Conservation (phyloP, 768 basidiomycete species). For the Leucocoprinus sp. region DNA sequence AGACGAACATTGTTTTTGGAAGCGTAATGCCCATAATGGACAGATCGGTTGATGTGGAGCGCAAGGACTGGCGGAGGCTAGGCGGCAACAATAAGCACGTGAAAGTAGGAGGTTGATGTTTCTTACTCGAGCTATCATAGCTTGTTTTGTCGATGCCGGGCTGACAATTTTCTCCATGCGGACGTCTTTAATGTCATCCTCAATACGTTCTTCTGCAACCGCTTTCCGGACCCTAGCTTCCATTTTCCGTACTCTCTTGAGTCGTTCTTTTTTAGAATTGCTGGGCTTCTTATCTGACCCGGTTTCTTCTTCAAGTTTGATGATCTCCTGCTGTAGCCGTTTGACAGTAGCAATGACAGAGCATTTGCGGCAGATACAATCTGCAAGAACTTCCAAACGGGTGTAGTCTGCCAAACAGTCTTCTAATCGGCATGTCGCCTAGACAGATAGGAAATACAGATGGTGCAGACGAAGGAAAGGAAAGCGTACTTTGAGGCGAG, state of each 20-base stretch:
- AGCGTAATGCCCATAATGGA: slow-evolving; percentile 67
- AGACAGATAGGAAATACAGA: background rate
- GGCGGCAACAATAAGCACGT: slow-evolving; percentile 1
- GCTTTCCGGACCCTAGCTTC: slow-evolving; percentile 52
- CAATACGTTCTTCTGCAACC: slow-evolving; percentile 67
- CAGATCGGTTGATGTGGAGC: slow-evolving; percentile 87
- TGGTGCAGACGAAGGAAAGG: background rate
- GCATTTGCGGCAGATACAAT: slow-evolving; percentile 90
- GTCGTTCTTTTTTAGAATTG: slow-evolving; percentile 65
- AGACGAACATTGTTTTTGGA: slow-evolving; percentile 82
- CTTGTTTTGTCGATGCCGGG: slow-evolving; percentile 75
- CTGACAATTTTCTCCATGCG: slow-evolving; percentile 72
- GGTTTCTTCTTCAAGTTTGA: slow-evolving; percentile 41
- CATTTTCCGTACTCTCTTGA: slow-evolving; percentile 63
- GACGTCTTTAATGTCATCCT: slow-evolving; percentile 77
- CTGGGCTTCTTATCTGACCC: slow-evolving; percentile 39
- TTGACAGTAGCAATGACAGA: slow-evolving; percentile 72
- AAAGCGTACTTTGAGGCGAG: slow-evolving; percentile 48
- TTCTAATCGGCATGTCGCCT: slow-evolving; percentile 66
- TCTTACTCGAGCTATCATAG: slow-evolving; percentile 83
- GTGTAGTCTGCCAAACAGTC: slow-evolving; percentile 88
- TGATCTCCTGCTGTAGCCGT: slow-evolving; percentile 54
- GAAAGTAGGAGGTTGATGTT: slow-evolving; percentile 10
- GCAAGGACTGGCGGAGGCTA: slow-evolving; percentile 85
- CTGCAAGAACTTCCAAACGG: slow-evolving; percentile 77